Evolutionary conservation across 345 rosid genomes (phyloP).

Genomic region (Pelargonium nanum): DNA sequence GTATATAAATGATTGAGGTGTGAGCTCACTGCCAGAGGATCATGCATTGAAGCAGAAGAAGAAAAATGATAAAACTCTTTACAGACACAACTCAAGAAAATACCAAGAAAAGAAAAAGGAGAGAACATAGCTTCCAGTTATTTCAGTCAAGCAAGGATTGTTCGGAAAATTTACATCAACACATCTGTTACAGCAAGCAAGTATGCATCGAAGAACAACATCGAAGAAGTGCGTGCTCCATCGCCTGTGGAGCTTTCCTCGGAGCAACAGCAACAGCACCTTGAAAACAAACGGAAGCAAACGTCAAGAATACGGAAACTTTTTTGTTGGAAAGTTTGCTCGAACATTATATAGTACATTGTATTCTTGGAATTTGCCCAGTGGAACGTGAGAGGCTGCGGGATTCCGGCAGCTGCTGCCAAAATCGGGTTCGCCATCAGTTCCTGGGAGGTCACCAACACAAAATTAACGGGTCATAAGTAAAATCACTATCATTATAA

Average conservation of each 20-base stretch:
- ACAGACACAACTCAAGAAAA: background rate
- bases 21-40: too few relatives aligned
- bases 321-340: background rate
- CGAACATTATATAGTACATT: background rate
- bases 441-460: too few relatives aligned
- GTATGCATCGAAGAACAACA: background rate
- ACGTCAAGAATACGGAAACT: too few relatives aligned
- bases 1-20: too few relatives aligned
- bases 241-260: background rate
- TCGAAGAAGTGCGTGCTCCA: background rate
- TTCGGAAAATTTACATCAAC: background rate
- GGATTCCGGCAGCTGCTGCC: background rate
- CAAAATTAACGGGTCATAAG: too few relatives aligned
- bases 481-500: too few relatives aligned
- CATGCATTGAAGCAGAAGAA: background rate
- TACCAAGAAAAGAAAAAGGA: too few relatives aligned
- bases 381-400: background rate
- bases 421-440: too few relatives aligned
- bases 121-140: background rate
- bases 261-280: too few relatives aligned
- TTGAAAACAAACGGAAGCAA: background rate
- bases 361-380: background rate
- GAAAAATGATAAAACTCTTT: background rate
- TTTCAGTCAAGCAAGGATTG: background rate
- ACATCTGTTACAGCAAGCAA: background rate